Evolutionary conservation across 192 early-diverging fungal species (phyloP).

Genomic region (Entrophospora sp.): DNA sequence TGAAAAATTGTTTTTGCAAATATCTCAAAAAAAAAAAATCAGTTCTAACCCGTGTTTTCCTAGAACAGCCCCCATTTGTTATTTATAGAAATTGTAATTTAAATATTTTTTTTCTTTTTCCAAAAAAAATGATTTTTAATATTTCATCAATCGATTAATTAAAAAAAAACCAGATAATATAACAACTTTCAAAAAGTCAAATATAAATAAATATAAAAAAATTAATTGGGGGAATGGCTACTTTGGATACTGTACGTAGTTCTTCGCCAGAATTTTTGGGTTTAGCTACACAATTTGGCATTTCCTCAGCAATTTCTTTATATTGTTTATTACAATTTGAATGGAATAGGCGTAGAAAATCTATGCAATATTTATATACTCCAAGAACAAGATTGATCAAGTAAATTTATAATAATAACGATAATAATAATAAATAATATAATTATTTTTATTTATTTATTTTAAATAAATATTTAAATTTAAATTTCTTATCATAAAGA

Average conservation of each 20-base stretch:
- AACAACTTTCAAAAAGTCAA: no score
- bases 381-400: conserved; percentile 34
- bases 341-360: conserved; percentile 37
- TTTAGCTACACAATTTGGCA: conserved; percentile 42
- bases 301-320: conserved; percentile 34
- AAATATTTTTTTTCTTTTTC: no score
- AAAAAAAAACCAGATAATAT: no score
- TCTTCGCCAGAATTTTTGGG: conserved; percentile 42
- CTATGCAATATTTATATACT: conserved; percentile 40
- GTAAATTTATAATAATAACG: conserved; percentile 27
- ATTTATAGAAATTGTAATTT: no score
- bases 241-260: conserved; percentile 30
- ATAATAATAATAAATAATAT: no score
- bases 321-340: conserved; percentile 43
- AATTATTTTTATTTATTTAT: not conserved
- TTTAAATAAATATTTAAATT: not conserved
- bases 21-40: no score
- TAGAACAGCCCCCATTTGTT: no score
- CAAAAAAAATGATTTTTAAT: no score
- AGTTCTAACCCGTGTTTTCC: no score
- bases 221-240: conserved; percentile 33
- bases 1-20: no score
- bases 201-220: no score
- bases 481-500: conserved; percentile 21
- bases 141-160: no score